These are phyloP conservation scores for Quercus variabilis DNA, from an alignment of 306 rosid species.

Conservation along the genomic window DNA sequence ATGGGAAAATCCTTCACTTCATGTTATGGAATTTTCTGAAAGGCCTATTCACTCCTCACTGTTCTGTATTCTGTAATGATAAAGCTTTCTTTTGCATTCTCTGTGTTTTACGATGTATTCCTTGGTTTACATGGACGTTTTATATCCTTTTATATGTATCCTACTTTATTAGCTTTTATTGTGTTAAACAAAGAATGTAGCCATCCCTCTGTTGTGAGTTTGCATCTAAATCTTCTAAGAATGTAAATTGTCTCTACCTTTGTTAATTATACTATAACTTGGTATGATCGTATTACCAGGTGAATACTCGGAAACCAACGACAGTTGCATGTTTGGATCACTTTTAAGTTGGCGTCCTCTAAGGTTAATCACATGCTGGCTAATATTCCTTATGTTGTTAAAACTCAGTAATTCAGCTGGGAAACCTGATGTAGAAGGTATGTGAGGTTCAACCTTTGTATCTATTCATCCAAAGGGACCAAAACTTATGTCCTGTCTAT, in stretches of 20 bases:
- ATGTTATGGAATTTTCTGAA: background rate
- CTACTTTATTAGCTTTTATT: too few species aligned
- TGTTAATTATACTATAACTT: background rate
- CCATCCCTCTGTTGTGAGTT: too few species aligned
- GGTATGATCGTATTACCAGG: background rate
- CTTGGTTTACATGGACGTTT: too few species aligned
- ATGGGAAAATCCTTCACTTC: background rate
- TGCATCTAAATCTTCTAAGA: too few species aligned
- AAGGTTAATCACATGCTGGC: conserved; percentile 47
- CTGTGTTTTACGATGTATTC: too few species aligned
- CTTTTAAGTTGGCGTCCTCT: conserved; percentile 32
- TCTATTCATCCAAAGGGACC: background rate
- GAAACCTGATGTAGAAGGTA: conserved; percentile 87
- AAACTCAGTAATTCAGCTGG: conserved; percentile 40
- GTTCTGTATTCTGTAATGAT: too few species aligned
- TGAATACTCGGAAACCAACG: conserved; percentile 27
- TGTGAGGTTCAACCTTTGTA: background rate
- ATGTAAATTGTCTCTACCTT: background rate
- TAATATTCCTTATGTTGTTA: conserved; percentile 45
- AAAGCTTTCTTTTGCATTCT: too few species aligned
- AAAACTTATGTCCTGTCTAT: background rate
- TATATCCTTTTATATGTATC: too few species aligned
- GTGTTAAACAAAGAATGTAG: too few species aligned
- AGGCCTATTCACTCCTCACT: background rate
- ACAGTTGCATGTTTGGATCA: conserved; percentile 41